Conservation (phyloP, 768 basidiomycete genomes). For the Pleurotus tuber-regium region DNA sequence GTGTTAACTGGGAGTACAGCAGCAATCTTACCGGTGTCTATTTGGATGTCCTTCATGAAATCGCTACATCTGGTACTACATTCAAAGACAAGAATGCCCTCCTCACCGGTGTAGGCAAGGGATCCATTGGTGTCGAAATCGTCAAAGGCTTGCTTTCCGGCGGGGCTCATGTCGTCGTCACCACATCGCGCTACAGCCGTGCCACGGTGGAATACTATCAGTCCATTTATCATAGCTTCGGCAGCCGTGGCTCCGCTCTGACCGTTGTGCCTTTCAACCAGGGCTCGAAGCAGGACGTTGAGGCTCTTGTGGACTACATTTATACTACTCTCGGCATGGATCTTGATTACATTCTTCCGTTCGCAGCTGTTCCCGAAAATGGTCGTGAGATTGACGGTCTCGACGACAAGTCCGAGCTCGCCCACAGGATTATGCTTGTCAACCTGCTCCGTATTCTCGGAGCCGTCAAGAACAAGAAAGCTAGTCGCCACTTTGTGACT, state of each 20-base stretch:
- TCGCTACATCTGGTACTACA: constrained; percentile 96
- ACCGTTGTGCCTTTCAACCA: constrained; percentile 99
- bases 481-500: constrained; percentile 93
- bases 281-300: constrained; percentile 97
- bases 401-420: constrained; percentile 96
- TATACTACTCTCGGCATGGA: constrained; percentile 94
- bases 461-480: constrained; percentile 98
- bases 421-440: constrained; percentile 98
- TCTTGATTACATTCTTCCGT: constrained; percentile 97
- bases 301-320: constrained; percentile 97
- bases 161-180: constrained; percentile 95
- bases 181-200: constrained; percentile 96
- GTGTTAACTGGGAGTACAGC: constrained; percentile 94
- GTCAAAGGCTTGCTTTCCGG: constrained; percentile 95
- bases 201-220: constrained; percentile 98
- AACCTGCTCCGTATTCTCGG: constrained; percentile 95
- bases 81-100: constrained; percentile 99
- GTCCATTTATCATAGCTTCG: constrained; percentile 93
- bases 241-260: constrained; percentile 93
- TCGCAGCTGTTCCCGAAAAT: constrained; percentile 98
- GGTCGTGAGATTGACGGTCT: constrained; percentile 97
- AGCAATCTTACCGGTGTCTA: constrained; percentile 95
- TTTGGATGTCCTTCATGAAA: constrained; percentile 95
- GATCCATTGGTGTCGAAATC: constrained; percentile 97
- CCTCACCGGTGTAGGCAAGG: constrained; percentile 96